Base-by-base conservation (phyloP, 2,329 filamentous ascomycete genomes). In the Colletotrichum musae region DNA sequence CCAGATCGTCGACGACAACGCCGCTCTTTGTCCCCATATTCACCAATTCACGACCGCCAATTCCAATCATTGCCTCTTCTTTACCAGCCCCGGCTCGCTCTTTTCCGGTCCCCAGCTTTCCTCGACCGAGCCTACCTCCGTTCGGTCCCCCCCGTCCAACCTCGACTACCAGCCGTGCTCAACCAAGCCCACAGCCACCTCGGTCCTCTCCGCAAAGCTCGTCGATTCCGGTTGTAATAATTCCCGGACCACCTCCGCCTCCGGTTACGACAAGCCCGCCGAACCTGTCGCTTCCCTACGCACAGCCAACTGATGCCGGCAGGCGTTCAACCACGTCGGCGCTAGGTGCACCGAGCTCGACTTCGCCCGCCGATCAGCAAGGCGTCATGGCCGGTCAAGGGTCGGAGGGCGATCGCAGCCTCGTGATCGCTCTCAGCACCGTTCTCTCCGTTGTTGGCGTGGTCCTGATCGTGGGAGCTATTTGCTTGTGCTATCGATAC, bases 341-440 rank as follows among this genome's bases (percentile, higher is more conserved):
- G 61, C 66, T 61, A 48, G 56, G 63, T 52, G 56, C 45, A 61
- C 63, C 67, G 21, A 62, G 63, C 45, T 70, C 67, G 15, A 62
- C 57, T 21, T 62, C 63, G 15, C n/a, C 61, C 56, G 56, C 67
- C 26, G 63, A 51, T 39, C 45, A 47, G 51, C 47, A 67, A 58
- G 64, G 58, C 50, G 39, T 47, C 41, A 70, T 70, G 68, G 16
- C 21, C 52, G 64, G 53, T 9, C 64, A 68, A 18, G 47, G 48
- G 32, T 58, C 36, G 71, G 71, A 71, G 39, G 74, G 77, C 72
- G 79, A 80, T 73, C 79, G 80, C 51, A 85, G 79, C 7, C 78
- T 86, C 32, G 81, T 86, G 70, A 86, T 89, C 71, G 81, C 83
- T 57, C 80, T 90, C 45, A 85, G 86, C 75, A 85, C 84, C 10